phyloP scores from a whole-genome alignment of 73 alveolate genomes.

The Tetrahymena thermophila region DNA sequence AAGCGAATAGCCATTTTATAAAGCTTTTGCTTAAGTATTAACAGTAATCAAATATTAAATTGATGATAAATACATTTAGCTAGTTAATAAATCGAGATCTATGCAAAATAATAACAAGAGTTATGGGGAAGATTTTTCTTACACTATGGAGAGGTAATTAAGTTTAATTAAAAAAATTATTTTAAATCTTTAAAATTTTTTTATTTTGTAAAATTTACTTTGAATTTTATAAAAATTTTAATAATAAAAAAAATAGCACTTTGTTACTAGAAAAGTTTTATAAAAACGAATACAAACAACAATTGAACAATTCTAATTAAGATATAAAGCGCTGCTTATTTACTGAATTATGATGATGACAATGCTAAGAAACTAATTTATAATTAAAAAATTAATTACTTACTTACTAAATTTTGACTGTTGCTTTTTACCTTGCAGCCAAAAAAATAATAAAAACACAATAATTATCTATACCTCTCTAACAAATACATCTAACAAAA shows the following conservation, averaged over 20 bases:
- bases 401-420: neutral
- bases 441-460: too few relatives aligned
- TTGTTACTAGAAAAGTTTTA: neutral
- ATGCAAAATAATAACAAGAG: neutral
- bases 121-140: neutral
- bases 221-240: too few relatives aligned
- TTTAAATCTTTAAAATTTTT: too few relatives aligned
- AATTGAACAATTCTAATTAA: neutral
- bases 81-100: neutral
- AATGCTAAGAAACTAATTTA: neutral
- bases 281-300: neutral
- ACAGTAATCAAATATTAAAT: neutral
- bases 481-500: too few relatives aligned
- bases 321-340: neutral
- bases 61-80: neutral
- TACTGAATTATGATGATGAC: neutral
- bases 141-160: neutral
- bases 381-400: too few relatives aligned
- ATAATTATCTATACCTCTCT: too few relatives aligned
- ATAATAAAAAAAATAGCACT: neutral
- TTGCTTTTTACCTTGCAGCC: too few relatives aligned
- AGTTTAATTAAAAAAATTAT: neutral
- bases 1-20: neutral
- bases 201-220: too few relatives aligned
- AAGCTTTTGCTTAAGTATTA: neutral